Base-by-base conservation (phyloP, 345 rosid genomes). In the Iberis pinnata region DNA sequence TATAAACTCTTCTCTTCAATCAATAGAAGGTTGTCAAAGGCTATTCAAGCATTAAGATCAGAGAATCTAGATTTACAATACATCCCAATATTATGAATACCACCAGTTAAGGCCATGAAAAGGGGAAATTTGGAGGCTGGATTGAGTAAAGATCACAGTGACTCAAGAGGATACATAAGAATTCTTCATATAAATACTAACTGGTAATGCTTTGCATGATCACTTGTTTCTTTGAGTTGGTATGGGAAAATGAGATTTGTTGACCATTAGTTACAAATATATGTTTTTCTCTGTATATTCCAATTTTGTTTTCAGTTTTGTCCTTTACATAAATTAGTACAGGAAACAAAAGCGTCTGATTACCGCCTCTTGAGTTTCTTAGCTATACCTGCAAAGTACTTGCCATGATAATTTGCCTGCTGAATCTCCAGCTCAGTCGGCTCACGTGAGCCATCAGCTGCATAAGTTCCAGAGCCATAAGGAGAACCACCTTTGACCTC, bases 401-500 rank as follows among this genome's bases (percentile, higher is more conserved):
- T 82, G 5, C 95, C 96, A 76, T 87, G 92, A 73, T 82, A 65
- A 72, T 82, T 78, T 9, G 98, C 96, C 59, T 79, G 95, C 46
- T 73, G 73, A 20, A 82, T 82, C 79, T 84, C 98, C 15, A 84
- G 80, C 45, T 84, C 88, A 0, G 92, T 82, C 11, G 95, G 92
- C 31, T 81, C 68, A 8, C 96, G 85, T 18, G 79, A 75, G 15
- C 96, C 96, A 38, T 84, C 96, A 0, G 84, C 92, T 13, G 98
- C 96, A 35, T 67, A 87, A 57, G 98, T 92, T 58, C 98, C 98
- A 2, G 95, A 82, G 26, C 98, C 96, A 45, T 92, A 92, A 13
- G 80, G 66, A 16, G 96, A 92, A 7, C 98, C 98, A 13, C 95
- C 98, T 61, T 81, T 90, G 65, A 87, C 92, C 72, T 87, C 81